Conservation (phyloP, 345 rosid species). For the Euphorbia peplus region DNA sequence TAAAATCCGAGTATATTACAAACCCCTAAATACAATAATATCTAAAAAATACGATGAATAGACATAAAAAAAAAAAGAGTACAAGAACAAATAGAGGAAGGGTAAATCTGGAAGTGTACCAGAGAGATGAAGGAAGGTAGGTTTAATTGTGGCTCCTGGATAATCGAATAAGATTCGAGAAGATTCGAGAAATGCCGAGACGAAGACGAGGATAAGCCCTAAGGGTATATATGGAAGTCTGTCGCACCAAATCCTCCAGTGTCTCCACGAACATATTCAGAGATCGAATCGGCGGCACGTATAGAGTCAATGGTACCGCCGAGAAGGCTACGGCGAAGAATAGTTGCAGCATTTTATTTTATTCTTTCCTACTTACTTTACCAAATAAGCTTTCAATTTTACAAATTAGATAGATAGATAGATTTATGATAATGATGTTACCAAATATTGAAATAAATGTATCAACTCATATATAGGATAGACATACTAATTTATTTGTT, state of each 20-base stretch:
- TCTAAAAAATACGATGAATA: background rate
- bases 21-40: background rate
- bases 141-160: conserved; percentile 18
- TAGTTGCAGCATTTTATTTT: conserved; percentile 40
- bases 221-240: conserved; percentile 18
- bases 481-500: no score
- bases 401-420: no score
- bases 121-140: background rate
- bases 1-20: background rate
- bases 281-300: conserved; percentile 45
- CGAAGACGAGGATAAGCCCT: conserved; percentile 37
- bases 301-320: conserved; percentile 48
- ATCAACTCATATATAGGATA: no score
- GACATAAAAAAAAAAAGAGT: background rate
- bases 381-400: no score
- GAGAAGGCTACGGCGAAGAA: conserved; percentile 49
- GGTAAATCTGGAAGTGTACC: no score
- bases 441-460: no score
- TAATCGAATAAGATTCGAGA: conserved; percentile 20
- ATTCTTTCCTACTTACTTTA: no score
- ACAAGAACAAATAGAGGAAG: no score
- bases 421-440: background rate
- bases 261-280: conserved; percentile 37
- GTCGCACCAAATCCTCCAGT: conserved; percentile 31
- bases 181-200: conserved; percentile 31